Base-by-base conservation (phyloP, 2,329 filamentous ascomycete species). In the Venturiaceae sp. region DNA sequence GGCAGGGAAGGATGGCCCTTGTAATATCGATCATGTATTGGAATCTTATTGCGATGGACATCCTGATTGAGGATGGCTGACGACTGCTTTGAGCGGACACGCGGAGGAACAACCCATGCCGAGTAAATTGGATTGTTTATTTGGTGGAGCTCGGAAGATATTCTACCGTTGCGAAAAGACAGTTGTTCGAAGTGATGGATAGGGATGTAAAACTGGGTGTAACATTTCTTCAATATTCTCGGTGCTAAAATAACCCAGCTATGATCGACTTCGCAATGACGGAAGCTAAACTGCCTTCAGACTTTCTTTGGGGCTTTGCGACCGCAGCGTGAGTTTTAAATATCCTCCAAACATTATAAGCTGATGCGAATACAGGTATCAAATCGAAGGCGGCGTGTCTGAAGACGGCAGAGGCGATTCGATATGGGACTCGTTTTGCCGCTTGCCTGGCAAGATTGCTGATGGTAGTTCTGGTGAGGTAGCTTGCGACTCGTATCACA, bases 361-460 rank as follows among this genome's bases (percentile, higher is more conserved):
- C 56, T 64, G 36, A 62, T 62, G 32, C 46, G 21, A 37, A 9
- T 57, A 39, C 68, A 94, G 90, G 69, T 95, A 94, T 77, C 90
- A 95, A 71, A 88, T 95, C 65, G 90, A 95, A 77, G 90, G 90
- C 60, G 84, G 84, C 53, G 77, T 80, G 39, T 77, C 86, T 53
- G 82, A 86, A 68, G 90, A 92, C 69, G 90, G 90, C 63, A 87
- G 90, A 63, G 87, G 83, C 23, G 85, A 88, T 58, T 90, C 87
- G 62, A 94, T 95, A 71, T 95, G 90, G 90, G 90, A 95, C 74
- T 86, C 82, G n/a, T 95, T 95, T 76, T 92, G 87, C 74, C 82
- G 82, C 62, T 86, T 83, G 57, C 84, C 87, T 6, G 88, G 88
- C 66, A 95, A 94, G 74, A 91, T 94, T 66, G 88, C 89, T 58